A percentile compares a stretch with the other conserved stretches of the same genome.
phyloP scores from a whole-genome alignment of 208 protist genomes.

The Porcisia deanei region DNA sequence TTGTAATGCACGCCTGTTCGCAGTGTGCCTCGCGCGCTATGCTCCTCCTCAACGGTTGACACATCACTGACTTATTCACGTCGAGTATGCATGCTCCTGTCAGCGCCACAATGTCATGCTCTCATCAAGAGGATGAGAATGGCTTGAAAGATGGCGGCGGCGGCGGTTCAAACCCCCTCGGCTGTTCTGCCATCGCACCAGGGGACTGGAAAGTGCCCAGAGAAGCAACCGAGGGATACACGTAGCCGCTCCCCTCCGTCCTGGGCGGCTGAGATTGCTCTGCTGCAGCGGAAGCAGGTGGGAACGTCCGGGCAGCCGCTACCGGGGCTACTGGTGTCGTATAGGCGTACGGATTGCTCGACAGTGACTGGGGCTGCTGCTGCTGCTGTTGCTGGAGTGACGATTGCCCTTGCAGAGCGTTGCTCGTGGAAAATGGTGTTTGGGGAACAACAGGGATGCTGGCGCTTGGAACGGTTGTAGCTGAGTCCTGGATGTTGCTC shows the following conservation, averaged over 20 bases:
- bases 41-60: no score
- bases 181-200: background rate
- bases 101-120: background rate
- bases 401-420: background rate
- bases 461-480: background rate
- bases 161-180: background rate
- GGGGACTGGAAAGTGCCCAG: slow-evolving; percentile 13
- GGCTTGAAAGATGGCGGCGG: slow-evolving; percentile 41
- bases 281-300: background rate
- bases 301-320: background rate
- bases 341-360: slow-evolving; percentile 9
- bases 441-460: background rate
- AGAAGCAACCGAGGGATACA: background rate
- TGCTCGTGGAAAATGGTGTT: background rate
- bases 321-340: background rate
- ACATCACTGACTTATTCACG: no score
- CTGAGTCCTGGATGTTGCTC: background rate
- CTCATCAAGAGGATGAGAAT: slow-evolving; percentile 18
- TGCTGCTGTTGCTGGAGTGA: background rate
- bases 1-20: no score
- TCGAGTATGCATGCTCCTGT: background rate
- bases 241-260: background rate
- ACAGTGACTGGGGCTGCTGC: background rate
- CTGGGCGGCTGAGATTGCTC: background rate
- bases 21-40: no score